These are phyloP conservation scores for Telopea speciosissima DNA, from an alignment of 177 flowering plant genomes.

Conservation along the genomic window DNA sequence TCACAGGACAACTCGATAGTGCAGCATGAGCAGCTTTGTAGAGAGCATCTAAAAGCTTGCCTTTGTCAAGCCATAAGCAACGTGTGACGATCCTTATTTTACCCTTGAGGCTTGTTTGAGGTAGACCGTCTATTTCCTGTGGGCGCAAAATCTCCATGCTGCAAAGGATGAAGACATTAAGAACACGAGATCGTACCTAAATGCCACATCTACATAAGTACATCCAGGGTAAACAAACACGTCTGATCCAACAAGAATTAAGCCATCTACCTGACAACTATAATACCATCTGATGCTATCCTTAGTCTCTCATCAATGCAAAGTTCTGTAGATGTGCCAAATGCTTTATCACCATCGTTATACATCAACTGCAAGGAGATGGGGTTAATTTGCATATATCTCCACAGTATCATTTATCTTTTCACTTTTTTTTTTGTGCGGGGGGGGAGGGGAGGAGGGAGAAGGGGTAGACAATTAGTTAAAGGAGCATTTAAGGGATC, in stretches of 20 bases:
- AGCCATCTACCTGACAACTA: constrained; percentile 67
- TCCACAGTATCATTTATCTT: neutral
- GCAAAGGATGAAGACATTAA: constrained; percentile 17
- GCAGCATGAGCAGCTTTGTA: constrained; percentile 94
- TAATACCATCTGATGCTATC: constrained; percentile 92
- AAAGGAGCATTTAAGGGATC: too few species aligned
- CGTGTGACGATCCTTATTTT: constrained; percentile 93
- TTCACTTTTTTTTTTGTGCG: neutral
- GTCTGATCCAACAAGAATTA: neutral
- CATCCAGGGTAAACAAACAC: neutral
- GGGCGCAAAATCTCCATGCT: constrained; percentile 98
- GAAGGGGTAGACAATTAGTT: too few species aligned
- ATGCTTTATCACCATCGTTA: constrained; percentile 98
- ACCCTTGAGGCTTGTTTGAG: constrained; percentile 60
- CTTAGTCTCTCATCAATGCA: constrained; percentile 87
- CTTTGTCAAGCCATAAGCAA: constrained; percentile 98
- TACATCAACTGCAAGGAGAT: constrained; percentile 74
- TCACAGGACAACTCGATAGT: constrained; percentile 84
- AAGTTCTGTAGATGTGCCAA: constrained; percentile 89
- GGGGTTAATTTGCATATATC: constrained; percentile 2
- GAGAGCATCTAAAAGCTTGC: constrained; percentile 90
- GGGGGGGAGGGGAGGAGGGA: constrained; percentile 17
- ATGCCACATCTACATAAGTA: neutral
- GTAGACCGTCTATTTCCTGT: constrained; percentile 31
- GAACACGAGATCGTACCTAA: neutral